Base-by-base conservation (phyloP, 495 filamentous ascomycete species). In the Penicillium parvum region DNA sequence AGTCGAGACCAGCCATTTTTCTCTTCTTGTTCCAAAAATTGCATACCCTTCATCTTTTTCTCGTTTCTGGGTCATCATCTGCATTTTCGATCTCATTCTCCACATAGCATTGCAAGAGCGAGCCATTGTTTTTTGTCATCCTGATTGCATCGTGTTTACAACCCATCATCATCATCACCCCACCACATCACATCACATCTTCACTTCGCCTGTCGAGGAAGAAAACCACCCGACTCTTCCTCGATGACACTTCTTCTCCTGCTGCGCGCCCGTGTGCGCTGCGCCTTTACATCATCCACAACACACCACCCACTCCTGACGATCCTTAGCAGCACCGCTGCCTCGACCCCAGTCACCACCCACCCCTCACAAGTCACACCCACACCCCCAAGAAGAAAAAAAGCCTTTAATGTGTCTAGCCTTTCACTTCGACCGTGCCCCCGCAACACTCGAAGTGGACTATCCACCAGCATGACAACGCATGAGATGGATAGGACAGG, bases 101-200 rank as follows among this genome's bases (percentile, higher is more conserved):
- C 57, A 66, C 63, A 66, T 73, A 67, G 69, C 69, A 73, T 73
- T 71, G 68, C 68, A 67, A 70, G 69, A 69, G 69, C 66, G 63
- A 72, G 66, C 68, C 64, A 64, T 66, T 43, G 45, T 47, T 50
- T 48, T 42, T 47, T 67, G 45, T 43, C 22, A 50, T 39, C 30
- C 53, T 34, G 33, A 44, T 36, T 44, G 33, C 33, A 36, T 44
- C 32, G 11, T 37, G 26, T 42, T 40, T 46, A 49, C 43, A 18
- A 15, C 37, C 45, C 29, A 38, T 45, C 50, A 34, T 29, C 30
- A 14, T 21, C 39, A 35, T 45, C 37, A 26, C 27, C 34, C 43
- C 32, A 23, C 29, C 37, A 26, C 21, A 29, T 11, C 47, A 29
- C 30, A 17, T 26, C 34, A 27, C 42, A 45, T 42, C 22, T 50